phyloP scores from a whole-genome alignment of 371 early-diverging fungal species.

The Coemansia sp. region DNA sequence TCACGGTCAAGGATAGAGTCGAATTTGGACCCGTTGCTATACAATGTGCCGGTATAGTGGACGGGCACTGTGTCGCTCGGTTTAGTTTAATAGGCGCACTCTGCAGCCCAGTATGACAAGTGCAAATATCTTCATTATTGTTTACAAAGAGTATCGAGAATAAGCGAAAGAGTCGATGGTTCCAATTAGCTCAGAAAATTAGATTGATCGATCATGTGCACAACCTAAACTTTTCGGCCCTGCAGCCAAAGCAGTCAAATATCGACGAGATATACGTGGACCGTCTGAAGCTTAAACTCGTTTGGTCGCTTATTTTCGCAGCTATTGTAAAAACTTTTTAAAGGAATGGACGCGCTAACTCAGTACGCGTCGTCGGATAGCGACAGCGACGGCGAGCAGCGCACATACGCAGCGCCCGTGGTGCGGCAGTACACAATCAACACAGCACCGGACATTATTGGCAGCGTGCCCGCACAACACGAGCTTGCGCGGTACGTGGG shows the following conservation, averaged over 20 bases:
- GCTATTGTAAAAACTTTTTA: neutral
- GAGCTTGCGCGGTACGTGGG: conserved; percentile 9
- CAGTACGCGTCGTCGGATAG: conserved; percentile 34
- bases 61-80: conserved; percentile 69
- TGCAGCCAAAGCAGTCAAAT: neutral
- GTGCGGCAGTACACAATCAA: conserved; percentile 38
- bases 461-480: neutral
- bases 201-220: neutral
- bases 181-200: neutral
- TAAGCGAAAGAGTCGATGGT: no score
- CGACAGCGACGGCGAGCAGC: conserved; percentile 12
- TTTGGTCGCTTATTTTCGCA: no score
- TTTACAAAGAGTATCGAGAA: neutral
- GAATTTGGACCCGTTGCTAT: conserved; percentile 74
- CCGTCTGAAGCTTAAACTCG: no score
- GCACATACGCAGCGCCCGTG: conserved; percentile 14
- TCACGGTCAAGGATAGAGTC: conserved; percentile 82
- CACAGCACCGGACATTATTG: conserved; percentile 33
- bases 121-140: neutral
- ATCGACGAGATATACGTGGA: no score
- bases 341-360: conserved; percentile 19
- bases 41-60: conserved; percentile 74
- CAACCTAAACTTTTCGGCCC: no score
- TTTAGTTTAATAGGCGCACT: conserved; percentile 56
- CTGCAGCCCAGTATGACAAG: no score